Conservation (phyloP, 2,329 filamentous ascomycete genomes). For the Cryphonectria japonica region DNA sequence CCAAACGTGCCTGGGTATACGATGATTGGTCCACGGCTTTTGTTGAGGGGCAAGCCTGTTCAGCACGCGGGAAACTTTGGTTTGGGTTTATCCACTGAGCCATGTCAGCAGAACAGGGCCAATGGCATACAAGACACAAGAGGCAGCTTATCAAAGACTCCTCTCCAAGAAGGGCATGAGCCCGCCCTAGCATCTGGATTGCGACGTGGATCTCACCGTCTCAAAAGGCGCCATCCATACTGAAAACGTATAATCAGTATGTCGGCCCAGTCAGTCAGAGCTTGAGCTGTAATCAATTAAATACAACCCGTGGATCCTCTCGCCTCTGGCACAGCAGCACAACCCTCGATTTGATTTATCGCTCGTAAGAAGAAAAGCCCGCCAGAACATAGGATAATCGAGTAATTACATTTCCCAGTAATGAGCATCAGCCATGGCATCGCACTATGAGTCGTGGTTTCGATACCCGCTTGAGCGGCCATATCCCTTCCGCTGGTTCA, state of each 20-base stretch:
- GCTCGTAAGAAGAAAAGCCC: neutral
- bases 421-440: constrained; percentile 5
- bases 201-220: neutral
- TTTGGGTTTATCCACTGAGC: neutral
- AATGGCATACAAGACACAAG: neutral
- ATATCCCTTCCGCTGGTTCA: constrained; percentile 29
- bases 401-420: neutral
- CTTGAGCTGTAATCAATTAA: neutral
- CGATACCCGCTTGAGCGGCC: constrained; percentile 24
- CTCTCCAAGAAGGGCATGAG: neutral
- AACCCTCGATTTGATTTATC: neutral
- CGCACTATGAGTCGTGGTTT: constrained; percentile 13
- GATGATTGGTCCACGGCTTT: neutral
- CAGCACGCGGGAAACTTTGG: neutral
- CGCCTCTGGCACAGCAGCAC: neutral
- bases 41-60: neutral
- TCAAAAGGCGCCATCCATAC: neutral
- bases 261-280: neutral
- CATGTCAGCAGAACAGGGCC: neutral
- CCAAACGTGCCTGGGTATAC: neutral
- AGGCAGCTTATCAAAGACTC: neutral
- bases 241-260: neutral
- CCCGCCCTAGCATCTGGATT: neutral
- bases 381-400: neutral
- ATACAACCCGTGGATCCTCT: neutral